phyloP scores from a whole-genome alignment of 169 alveolate genomes.

The Babesia ovis region DNA sequence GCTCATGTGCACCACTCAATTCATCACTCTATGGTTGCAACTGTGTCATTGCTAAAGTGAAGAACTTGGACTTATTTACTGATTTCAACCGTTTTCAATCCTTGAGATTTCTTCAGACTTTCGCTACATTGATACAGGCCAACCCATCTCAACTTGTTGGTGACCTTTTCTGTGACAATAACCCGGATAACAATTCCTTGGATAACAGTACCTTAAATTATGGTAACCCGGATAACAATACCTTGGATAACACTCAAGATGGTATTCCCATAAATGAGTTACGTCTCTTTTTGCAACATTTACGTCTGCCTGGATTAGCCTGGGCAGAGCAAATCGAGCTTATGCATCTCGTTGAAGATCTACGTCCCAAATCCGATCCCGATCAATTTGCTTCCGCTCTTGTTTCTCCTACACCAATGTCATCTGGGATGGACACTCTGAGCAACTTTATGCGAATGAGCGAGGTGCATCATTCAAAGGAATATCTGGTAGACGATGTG shows the following conservation, averaged over 20 bases:
- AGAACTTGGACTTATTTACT: slow-evolving; percentile 25
- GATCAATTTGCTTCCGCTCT: background rate
- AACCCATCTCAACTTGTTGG: slow-evolving; percentile 6
- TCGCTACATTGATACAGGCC: background rate
- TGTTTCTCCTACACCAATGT: background rate
- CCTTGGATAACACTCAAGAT: too few species aligned
- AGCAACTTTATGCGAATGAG: slow-evolving; percentile 18
- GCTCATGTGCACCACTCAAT: background rate
- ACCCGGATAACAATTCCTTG: background rate
- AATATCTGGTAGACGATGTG: background rate
- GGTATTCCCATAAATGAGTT: slow-evolving; percentile 26
- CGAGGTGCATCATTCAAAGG: background rate
- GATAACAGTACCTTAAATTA: too few species aligned
- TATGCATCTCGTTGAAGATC: slow-evolving; percentile 21
- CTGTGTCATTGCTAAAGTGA: slow-evolving; percentile 43
- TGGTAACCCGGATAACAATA: too few species aligned
- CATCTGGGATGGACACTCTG: slow-evolving; percentile 1
- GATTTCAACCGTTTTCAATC: slow-evolving; percentile 24
- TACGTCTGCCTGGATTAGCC: slow-evolving; percentile 51
- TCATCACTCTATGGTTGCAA: slow-evolving; percentile 13
- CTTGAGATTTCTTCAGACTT: slow-evolving; percentile 20
- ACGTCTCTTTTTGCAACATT: slow-evolving; percentile 45
- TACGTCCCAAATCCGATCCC: slow-evolving; percentile 7
- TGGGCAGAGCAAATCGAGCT: slow-evolving; percentile 59
- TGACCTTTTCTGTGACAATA: background rate